Evolutionary conservation across 148 eudicot genomes (phyloP).

Genomic region (Camellia japonica): DNA sequence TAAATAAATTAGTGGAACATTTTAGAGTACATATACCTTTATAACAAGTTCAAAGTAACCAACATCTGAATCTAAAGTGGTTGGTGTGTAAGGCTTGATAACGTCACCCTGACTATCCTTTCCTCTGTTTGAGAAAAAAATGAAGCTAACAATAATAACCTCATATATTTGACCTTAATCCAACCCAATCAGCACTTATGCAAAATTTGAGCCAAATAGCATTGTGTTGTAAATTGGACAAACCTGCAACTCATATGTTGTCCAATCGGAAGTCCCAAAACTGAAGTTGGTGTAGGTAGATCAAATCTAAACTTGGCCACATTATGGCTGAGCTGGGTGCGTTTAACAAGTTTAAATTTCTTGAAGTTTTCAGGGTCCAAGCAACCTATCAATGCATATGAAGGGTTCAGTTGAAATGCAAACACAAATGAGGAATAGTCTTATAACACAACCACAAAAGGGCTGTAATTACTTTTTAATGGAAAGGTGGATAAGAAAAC

Average conservation of each 20-base stretch:
- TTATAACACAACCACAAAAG: neutral
- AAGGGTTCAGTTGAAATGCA: conserved; percentile 5
- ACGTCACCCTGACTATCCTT: conserved; percentile 47
- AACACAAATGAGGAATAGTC: neutral
- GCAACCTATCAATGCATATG: conserved; percentile 29
- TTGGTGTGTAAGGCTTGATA: conserved; percentile 47
- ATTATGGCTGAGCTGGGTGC: conserved; percentile 47
- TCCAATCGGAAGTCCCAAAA: conserved; percentile 56
- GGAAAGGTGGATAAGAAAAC: neutral
- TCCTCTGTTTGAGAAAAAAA: conserved; percentile 28
- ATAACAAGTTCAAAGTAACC: conserved; percentile 54
- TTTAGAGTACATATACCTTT: conserved; percentile 27
- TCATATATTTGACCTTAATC: neutral
- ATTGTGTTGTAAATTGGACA: neutral
- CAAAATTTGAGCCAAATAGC: neutral
- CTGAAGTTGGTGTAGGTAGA: conserved; percentile 41
- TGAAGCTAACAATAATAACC: neutral
- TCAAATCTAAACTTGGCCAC: conserved; percentile 43
- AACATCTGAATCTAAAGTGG: conserved; percentile 52
- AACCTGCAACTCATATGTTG: conserved; percentile 54
- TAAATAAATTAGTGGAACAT: neutral
- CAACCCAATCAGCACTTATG: neutral
- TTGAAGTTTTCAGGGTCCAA: conserved; percentile 53
- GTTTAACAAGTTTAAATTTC: conserved; percentile 49
- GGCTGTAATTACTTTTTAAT: neutral